Evolutionary conservation across 129 eudicot species (phyloP).

Genomic region (Artemisia tridentata): DNA sequence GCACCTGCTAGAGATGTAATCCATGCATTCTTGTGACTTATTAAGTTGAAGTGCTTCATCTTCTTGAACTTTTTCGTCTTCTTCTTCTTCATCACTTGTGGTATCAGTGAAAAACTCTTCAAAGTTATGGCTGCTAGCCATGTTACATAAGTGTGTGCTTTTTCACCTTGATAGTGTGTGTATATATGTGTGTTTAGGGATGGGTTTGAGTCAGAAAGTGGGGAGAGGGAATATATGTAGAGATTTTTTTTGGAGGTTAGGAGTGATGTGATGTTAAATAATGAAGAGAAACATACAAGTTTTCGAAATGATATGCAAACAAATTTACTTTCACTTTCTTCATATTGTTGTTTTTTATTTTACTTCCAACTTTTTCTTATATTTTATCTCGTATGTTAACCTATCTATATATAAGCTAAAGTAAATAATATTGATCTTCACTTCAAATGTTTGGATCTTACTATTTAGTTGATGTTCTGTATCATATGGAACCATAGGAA

Average conservation of each 20-base stretch:
- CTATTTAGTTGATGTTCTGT: too few relatives aligned
- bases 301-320: too few relatives aligned
- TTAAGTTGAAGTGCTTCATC: not conserved
- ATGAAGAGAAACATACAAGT: not conserved
- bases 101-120: slow-evolving; percentile 30
- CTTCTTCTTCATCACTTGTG: slow-evolving; percentile 20
- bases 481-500: too few relatives aligned
- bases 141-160: slow-evolving; percentile 28
- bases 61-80: slow-evolving; percentile 14
- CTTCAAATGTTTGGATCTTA: too few relatives aligned
- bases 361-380: too few relatives aligned
- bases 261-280: not conserved
- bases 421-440: too few relatives aligned
- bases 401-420: too few relatives aligned
- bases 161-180: slow-evolving; percentile 27
- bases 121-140: slow-evolving; percentile 38
- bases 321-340: too few relatives aligned
- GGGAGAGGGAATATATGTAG: slow-evolving; percentile 37
- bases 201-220: slow-evolving; percentile 15
- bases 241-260: slow-evolving; percentile 27
- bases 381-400: too few relatives aligned
- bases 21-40: slow-evolving; percentile 8
- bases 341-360: too few relatives aligned
- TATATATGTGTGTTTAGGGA: slow-evolving; percentile 1
- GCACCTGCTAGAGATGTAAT: slow-evolving; percentile 7